Conservation (phyloP, 2,329 filamentous ascomycete species). For the Tolypocladium pustulatum region DNA sequence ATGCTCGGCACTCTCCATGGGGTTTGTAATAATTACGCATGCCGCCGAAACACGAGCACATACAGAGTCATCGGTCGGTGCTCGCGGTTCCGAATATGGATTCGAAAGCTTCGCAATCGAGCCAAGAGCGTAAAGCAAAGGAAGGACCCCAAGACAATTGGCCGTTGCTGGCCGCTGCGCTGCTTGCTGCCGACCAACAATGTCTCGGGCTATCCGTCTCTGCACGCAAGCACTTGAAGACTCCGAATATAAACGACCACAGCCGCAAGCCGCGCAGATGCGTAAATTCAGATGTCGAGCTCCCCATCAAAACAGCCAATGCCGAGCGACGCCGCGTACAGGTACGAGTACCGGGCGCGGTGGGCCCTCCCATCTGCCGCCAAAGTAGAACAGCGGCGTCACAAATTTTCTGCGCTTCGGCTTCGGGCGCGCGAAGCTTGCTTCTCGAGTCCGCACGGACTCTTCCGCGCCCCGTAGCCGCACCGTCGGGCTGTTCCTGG, state of each 20-base stretch:
- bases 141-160: not conserved
- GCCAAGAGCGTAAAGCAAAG: not conserved
- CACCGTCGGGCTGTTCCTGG: not conserved
- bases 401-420: not conserved
- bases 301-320: not conserved
- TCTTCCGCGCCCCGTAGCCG: not conserved
- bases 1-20: not conserved
- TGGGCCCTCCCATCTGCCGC: not conserved
- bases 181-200: too few species aligned
- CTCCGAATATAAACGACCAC: not conserved
- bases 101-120: not conserved
- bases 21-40: not conserved
- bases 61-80: not conserved
- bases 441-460: not conserved
- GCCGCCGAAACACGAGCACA: too few species aligned
- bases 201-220: too few species aligned
- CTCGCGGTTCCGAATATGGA: not conserved
- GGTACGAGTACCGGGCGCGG: not conserved
- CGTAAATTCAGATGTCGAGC: too few species aligned
- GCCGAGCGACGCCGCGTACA: not conserved
- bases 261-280: too few species aligned
- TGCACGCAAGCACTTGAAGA: not conserved
- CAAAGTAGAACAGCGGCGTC: not conserved
- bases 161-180: not conserved
- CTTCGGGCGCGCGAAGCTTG: not conserved